A percentile compares a stretch with the other conserved stretches of the same genome.
These are phyloP conservation scores for Gentiana straminea DNA, from an alignment of 257 asterid genomes.

Conservation along the genomic window DNA sequence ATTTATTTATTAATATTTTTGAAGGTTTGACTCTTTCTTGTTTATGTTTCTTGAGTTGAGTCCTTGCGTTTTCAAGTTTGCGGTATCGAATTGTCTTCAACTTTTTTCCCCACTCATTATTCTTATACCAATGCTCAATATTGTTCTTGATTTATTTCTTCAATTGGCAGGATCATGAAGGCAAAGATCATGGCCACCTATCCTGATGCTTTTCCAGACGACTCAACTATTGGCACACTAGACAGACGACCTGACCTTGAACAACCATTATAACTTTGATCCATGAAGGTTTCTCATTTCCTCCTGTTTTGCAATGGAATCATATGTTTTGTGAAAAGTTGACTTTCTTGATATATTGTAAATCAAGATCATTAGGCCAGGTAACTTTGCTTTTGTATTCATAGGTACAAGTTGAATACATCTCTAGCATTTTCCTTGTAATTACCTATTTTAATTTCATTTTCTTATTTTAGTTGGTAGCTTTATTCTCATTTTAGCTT, in stretches of 20 bases:
- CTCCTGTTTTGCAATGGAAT: not conserved
- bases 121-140: not conserved
- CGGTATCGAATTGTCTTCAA: not conserved
- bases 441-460: no score
- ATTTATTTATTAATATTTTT: not conserved
- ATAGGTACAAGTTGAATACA: not conserved
- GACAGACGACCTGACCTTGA: constrained; percentile 92
- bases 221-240: constrained; percentile 51
- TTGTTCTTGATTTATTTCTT: not conserved
- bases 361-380: not conserved
- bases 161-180: constrained; percentile 55
- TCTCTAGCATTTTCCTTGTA: no score
- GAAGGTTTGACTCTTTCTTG: not conserved
- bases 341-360: not conserved
- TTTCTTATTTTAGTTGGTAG: no score
- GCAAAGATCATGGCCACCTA: constrained; percentile 52
- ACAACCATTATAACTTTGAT: constrained; percentile 39
- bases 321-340: constrained; percentile 1
- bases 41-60: not conserved
- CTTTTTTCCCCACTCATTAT: not conserved
- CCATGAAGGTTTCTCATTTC: not conserved
- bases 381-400: not conserved
- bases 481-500: no score
- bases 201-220: constrained; percentile 95
- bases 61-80: not conserved